A percentile compares a stretch with the other conserved stretches of the same genome.
Conservation (phyloP, 768 basidiomycete genomes). For the Mycena albidolilacea region DNA sequence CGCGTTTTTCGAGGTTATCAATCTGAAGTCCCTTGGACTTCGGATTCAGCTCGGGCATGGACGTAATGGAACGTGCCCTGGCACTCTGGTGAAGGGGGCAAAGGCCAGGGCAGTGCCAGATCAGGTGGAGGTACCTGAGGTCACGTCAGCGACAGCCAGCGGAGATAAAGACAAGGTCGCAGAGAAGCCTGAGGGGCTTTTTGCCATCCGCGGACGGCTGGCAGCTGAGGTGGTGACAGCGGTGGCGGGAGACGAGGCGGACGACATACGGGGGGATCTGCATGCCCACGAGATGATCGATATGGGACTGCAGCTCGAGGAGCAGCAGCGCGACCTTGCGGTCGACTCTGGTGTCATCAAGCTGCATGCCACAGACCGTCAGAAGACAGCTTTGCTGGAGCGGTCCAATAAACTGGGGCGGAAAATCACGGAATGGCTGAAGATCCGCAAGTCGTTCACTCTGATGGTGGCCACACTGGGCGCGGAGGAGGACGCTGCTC, state of each 20-base stretch:
- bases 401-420: constrained; percentile 10
- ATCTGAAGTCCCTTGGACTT: no score
- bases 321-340: constrained; percentile 10
- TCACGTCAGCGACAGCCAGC: not conserved
- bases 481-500: not conserved
- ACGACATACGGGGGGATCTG: not conserved
- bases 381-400: constrained; percentile 2
- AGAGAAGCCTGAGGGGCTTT: not conserved
- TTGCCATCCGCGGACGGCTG: not conserved
- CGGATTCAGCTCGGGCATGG: constrained; percentile 26
- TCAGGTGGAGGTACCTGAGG: not conserved
- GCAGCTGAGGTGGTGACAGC: not conserved
- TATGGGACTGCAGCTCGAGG: constrained; percentile 18
- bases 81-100: not conserved
- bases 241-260: not conserved
- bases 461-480: not conserved
- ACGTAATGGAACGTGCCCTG: not conserved
- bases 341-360: not conserved
- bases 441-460: constrained; percentile 1
- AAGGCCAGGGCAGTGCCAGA: not conserved
- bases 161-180: not conserved
- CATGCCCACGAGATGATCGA: constrained; percentile 5
- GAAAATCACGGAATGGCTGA: constrained; percentile 12
- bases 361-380: not conserved
- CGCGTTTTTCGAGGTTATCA: no score